These are phyloP conservation scores for Halophytophthora batemanensis DNA, from an alignment of 352 stramenopile species.

Conservation along the genomic window DNA sequence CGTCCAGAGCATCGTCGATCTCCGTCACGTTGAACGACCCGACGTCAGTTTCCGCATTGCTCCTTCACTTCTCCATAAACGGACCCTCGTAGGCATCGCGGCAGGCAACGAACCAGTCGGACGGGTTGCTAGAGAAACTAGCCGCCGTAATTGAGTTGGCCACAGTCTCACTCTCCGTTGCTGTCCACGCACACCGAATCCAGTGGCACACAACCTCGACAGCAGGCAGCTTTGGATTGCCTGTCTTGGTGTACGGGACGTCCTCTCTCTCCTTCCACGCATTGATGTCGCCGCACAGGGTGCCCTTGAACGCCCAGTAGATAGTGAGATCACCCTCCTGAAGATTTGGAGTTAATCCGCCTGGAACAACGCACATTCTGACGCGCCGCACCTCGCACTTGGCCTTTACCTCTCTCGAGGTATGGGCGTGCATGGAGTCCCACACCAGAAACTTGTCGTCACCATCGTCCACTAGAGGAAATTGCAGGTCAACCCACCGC, in stretches of 20 bases:
- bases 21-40: constrained; percentile 2
- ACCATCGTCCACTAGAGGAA: background rate
- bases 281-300: constrained; percentile 9
- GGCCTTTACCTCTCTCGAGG: constrained; percentile 1
- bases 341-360: constrained; percentile 1
- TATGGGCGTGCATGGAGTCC: constrained; percentile 8
- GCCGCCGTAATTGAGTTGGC: constrained; percentile 5
- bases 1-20: constrained; percentile 3
- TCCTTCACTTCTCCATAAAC: constrained; percentile 6
- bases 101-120: constrained; percentile 12
- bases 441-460: constrained; percentile 6
- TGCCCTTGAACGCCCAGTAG: constrained; percentile 15
- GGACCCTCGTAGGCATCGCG: constrained; percentile 7
- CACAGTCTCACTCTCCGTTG: constrained; percentile 6
- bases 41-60: background rate
- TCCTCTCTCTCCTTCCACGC: constrained; percentile 12
- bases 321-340: constrained; percentile 9
- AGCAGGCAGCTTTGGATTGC: constrained; percentile 8
- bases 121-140: constrained; percentile 7
- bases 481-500: constrained; percentile 6
- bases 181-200: constrained; percentile 3
- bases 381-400: constrained; percentile 3
- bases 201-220: constrained; percentile 8
- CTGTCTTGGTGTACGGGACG: constrained; percentile 6
- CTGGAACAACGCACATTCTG: constrained; percentile 7